Conservation (phyloP, 768 basidiomycete species). For the Naganishia vaughanmartiniae region DNA sequence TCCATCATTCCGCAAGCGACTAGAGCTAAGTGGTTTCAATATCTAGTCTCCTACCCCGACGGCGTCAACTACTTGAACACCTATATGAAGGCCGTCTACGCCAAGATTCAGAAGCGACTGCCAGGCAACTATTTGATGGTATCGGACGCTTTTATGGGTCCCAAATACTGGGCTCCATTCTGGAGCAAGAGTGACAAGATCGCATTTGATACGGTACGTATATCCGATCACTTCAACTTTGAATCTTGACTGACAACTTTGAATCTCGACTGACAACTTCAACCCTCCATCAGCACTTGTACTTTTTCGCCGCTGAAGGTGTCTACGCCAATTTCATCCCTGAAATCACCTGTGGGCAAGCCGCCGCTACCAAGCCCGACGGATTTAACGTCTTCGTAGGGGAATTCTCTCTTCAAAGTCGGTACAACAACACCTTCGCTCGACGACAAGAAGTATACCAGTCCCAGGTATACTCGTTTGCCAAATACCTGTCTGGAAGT, state of each 20-base stretch:
- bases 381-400: slow-evolving; percentile 27
- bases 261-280: no score
- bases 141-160: slow-evolving; percentile 2
- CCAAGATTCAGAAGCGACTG: background rate
- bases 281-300: background rate
- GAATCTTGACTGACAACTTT: no score
- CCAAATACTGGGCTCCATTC: slow-evolving; percentile 24
- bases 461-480: slow-evolving; percentile 7
- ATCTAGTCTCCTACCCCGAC: slow-evolving; percentile 14
- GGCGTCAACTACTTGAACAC: slow-evolving; percentile 27
- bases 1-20: background rate
- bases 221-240: background rate
- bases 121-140: background rate
- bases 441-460: slow-evolving; percentile 12
- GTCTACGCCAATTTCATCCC: slow-evolving; percentile 15
- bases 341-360: slow-evolving; percentile 23
- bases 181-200: slow-evolving; percentile 16
- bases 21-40: background rate
- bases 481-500: slow-evolving; percentile 2
- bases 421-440: slow-evolving; percentile 22
- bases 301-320: slow-evolving; percentile 11
- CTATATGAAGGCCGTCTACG: slow-evolving; percentile 20
- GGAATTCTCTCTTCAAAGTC: slow-evolving; percentile 2
- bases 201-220: slow-evolving; percentile 7
- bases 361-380: background rate